phyloP scores from a whole-genome alignment of 1,284 basidiomycete species.

The Trametes versicolor region DNA sequence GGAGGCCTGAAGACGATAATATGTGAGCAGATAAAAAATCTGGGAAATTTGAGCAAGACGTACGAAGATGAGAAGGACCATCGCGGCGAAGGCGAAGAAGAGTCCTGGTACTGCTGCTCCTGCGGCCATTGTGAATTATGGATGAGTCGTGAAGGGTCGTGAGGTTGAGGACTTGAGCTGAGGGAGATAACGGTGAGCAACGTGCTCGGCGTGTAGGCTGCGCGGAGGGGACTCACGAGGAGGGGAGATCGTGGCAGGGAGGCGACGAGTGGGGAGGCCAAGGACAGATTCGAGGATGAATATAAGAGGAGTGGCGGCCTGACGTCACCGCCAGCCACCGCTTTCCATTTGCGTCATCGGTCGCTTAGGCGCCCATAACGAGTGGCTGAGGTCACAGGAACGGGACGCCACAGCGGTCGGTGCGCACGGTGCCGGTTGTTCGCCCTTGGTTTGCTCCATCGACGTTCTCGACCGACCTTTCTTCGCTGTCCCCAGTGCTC shows the following conservation, averaged over 20 bases:
- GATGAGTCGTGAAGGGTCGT: conserved; percentile 31
- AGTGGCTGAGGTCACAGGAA: conserved; percentile 26
- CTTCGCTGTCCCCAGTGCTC: no score
- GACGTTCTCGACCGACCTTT: no score
- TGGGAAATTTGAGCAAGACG: conserved; percentile 43
- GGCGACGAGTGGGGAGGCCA: conserved; percentile 11
- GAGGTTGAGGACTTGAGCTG: conserved; percentile 20
- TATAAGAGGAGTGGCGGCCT: conserved; percentile 14
- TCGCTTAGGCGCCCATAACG: conserved; percentile 15
- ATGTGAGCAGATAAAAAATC: no score
- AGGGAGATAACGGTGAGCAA: conserved; percentile 7
- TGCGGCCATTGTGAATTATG: conserved; percentile 45
- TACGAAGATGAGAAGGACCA: conserved; percentile 75
- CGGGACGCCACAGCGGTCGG: background rate
- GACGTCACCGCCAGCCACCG: conserved; percentile 29
- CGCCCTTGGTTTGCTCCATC: background rate
- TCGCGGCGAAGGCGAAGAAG: conserved; percentile 66
- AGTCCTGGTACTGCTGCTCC: conserved; percentile 58
- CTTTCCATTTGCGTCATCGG: conserved; percentile 30
- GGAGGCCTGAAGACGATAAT: conserved; percentile 54
- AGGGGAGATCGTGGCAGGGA: conserved; percentile 7
- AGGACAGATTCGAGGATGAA: background rate
- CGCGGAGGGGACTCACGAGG: conserved; percentile 15
- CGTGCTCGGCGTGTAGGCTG: background rate
- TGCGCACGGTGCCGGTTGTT: background rate